Conservation (phyloP, 1,284 basidiomycete genomes). For the Cryptococcus deneoformans region DNA sequence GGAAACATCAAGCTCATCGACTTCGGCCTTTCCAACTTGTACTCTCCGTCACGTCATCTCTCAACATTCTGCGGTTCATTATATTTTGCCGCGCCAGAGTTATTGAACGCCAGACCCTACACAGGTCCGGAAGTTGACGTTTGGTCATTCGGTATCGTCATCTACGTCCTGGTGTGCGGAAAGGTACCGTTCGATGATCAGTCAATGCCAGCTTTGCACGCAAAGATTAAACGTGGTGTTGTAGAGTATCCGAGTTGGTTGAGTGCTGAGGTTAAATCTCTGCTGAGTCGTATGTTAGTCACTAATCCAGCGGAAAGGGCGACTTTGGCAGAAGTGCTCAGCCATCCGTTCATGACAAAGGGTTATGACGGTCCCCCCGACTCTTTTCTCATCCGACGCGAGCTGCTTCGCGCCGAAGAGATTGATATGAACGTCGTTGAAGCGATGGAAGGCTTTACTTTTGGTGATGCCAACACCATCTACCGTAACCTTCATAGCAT, state of each 20-base stretch:
- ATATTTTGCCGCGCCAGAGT: constrained; percentile 97
- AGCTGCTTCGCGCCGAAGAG: constrained; percentile 81
- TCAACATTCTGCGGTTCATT: constrained; percentile 96
- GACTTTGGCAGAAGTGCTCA: constrained; percentile 78
- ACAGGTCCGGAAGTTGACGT: constrained; percentile 96
- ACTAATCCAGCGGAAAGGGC: constrained; percentile 87
- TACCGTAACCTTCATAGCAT: constrained; percentile 69
- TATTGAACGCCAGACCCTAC: constrained; percentile 96
- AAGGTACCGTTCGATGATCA: constrained; percentile 99
- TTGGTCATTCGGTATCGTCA: constrained; percentile 98
- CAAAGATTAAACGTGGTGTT: constrained; percentile 96
- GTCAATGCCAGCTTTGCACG: constrained; percentile 97
- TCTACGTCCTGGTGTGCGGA: constrained; percentile 96
- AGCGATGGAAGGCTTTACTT: constrained; percentile 96
- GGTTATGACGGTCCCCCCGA: constrained; percentile 80
- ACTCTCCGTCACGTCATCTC: constrained; percentile 76
- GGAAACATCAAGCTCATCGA: constrained; percentile 99
- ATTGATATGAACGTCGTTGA: constrained; percentile 81
- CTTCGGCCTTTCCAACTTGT: constrained; percentile 98
- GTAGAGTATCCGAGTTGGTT: constrained; percentile 99
- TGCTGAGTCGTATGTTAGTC: constrained; percentile 93
- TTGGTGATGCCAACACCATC: constrained; percentile 84
- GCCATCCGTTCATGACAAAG: constrained; percentile 93
- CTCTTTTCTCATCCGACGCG: constrained; percentile 79
- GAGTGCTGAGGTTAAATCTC: constrained; percentile 90